Evolutionary conservation across 345 rosid genomes (phyloP), one percentile per base, ranked within the genome.

Genomic region (Brassica juncea): DNA sequence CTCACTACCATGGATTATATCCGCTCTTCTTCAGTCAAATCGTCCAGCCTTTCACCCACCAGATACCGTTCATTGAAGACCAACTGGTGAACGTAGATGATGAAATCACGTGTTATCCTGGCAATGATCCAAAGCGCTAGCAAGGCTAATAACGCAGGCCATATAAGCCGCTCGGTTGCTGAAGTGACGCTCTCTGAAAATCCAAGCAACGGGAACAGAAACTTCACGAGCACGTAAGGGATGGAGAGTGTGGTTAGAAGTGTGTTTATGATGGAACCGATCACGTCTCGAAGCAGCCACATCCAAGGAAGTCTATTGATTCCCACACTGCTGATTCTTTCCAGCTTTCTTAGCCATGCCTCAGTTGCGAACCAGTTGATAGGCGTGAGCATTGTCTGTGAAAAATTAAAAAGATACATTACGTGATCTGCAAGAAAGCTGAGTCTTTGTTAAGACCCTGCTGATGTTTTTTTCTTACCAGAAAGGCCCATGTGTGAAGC

Each of bases 281-380:
- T 12, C 59, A 80, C 75, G 19, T 69, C 66, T 37, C 71, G 44
- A 62, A 80, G 44, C 67, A 80, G 70, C 83, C 79, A 80, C 47
- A 19, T 27, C 0, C 19, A 28, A 37, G 74, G 66, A 52, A 69
- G 62, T 16, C 55, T 32, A 32, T 34, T 1, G 7, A 80, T 15
- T 6, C 71, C 70, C 16, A 49, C 66, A 10, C 8, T 12, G 11
- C 63, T 62, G 54, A 80, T 42, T 34, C 71, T 69, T 58, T 67
- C 32, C 1, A 79, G 23, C 74, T 79, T 79, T 3, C 4, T 14
- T 15, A 16, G 68, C 67, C 83, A 80, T 25, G 79, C 64, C 6
- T 42, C n/a, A 0, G 64, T 75, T 10, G 71, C 66, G 10, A 74
- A 74, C 11, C 71, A 64, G 66, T 5, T 71, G 39, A 31, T 15